Percentiles rank a stretch among this genome's conserved stretches.
Conservation (phyloP, 1,139 yeast species). For the Yamadazyma dushanensis region DNA sequence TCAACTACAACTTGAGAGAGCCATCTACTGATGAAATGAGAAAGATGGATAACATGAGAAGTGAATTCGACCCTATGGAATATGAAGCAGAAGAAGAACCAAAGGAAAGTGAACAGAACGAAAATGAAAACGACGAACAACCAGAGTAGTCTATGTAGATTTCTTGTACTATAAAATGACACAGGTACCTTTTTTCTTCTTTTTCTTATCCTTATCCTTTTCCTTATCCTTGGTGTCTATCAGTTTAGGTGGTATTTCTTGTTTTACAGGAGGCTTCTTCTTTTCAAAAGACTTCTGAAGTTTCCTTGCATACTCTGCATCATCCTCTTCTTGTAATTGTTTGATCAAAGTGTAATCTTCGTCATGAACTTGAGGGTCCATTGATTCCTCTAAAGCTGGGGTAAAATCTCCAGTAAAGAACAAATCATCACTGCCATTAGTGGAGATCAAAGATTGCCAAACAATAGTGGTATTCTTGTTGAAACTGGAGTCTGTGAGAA, state of each 20-base stretch:
- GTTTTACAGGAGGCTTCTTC: constrained; percentile 15
- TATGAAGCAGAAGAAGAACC: constrained; percentile 55
- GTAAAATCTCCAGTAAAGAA: constrained; percentile 64
- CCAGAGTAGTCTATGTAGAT: constrained; percentile 13
- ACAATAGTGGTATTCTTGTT: constrained; percentile 48
- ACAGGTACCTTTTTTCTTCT: constrained; percentile 20
- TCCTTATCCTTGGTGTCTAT: constrained; percentile 5
- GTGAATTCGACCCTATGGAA: constrained; percentile 76
- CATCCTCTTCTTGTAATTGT: constrained; percentile 64
- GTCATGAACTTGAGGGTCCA: constrained; percentile 16
- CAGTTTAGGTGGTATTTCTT: constrained; percentile 6
- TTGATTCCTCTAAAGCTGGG: constrained; percentile 34
- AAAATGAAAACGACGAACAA: constrained; percentile 22
- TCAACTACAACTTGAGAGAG: constrained; percentile 67
- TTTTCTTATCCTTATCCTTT: constrained; percentile 12
- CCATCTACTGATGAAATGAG: constrained; percentile 71
- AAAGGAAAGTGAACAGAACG: constrained; percentile 20
- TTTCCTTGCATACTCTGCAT: constrained; percentile 49
- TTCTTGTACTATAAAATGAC: constrained; percentile 19
- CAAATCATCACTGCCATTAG: constrained; percentile 64
- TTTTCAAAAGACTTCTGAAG: constrained; percentile 32
- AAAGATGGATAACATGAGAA: constrained; percentile 65
- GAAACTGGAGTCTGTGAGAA: constrained; percentile 76
- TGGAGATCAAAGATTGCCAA: constrained; percentile 74
- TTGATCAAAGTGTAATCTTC: constrained; percentile 38